These are phyloP conservation scores for Crassisporium funariophilum DNA, from an alignment of 768 basidiomycete species.

Conservation along the genomic window DNA sequence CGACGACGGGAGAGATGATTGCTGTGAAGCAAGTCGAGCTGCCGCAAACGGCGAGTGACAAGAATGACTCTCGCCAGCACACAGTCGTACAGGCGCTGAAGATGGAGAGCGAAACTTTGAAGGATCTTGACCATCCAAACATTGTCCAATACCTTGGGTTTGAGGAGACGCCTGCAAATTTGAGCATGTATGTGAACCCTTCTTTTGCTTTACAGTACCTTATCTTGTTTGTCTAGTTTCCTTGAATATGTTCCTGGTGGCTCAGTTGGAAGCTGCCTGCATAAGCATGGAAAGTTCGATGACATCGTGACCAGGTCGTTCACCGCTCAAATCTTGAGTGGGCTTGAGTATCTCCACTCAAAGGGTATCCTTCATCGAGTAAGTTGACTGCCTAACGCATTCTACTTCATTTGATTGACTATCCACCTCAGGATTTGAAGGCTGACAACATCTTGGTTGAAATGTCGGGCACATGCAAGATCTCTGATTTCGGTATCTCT, in stretches of 20 bases:
- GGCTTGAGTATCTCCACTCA: slow-evolving; percentile 91
- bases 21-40: slow-evolving; percentile 99
- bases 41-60: slow-evolving; percentile 89
- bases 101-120: slow-evolving; percentile 93
- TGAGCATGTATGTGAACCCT: slow-evolving; percentile 79
- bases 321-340: slow-evolving; percentile 87
- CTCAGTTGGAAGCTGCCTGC: slow-evolving; percentile 86
- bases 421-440: slow-evolving; percentile 76
- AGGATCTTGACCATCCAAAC: slow-evolving; percentile 95
- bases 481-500: slow-evolving; percentile 98
- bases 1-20: slow-evolving; percentile 97
- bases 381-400: slow-evolving; percentile 20
- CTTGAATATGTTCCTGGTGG: slow-evolving; percentile 99
- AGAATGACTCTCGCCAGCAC: slow-evolving; percentile 81
- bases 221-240: slow-evolving; percentile 58
- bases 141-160: slow-evolving; percentile 98
- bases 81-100: slow-evolving; percentile 90
- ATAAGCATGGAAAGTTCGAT: slow-evolving; percentile 90
- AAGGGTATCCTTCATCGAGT: slow-evolving; percentile 93
- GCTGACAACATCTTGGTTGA: slow-evolving; percentile 98
- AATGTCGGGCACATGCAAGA: slow-evolving; percentile 90
- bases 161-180: slow-evolving; percentile 82
- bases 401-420: not conserved
- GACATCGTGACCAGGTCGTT: slow-evolving; percentile 93
- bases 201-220: not conserved